Conservation (phyloP, 352 stramenopile species). For the Albugo laibachii region DNA sequence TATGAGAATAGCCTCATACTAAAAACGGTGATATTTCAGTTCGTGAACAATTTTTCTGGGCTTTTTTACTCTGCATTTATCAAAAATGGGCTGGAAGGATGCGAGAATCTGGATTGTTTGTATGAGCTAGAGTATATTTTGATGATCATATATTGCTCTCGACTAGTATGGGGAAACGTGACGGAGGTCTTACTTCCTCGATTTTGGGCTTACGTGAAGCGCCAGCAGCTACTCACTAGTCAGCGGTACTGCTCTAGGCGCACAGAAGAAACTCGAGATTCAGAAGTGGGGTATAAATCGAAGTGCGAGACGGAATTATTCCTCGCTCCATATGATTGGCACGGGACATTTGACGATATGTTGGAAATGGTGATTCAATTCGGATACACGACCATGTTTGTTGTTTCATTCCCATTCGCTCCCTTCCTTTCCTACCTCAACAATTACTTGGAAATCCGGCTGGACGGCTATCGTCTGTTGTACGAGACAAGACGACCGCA, state of each 20-base stretch:
- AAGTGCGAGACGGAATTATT: constrained; percentile 34
- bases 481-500: constrained; percentile 48
- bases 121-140: constrained; percentile 56
- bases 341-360: constrained; percentile 70
- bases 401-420: constrained; percentile 82
- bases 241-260: constrained; percentile 6
- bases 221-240: constrained; percentile 44
- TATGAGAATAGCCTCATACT: constrained; percentile 85
- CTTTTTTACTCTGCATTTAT: constrained; percentile 78
- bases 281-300: constrained; percentile 16
- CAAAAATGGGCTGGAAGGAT: constrained; percentile 29
- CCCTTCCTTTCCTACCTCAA: constrained; percentile 77
- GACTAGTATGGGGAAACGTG: constrained; percentile 55
- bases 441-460: constrained; percentile 85
- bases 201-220: constrained; percentile 57
- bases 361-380: constrained; percentile 81
- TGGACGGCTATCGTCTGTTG: constrained; percentile 75
- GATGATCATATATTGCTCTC: constrained; percentile 51
- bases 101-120: constrained; percentile 24
- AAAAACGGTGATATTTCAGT: constrained; percentile 71
- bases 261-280: constrained; percentile 17
- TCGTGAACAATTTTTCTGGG: constrained; percentile 67
- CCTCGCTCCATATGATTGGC: constrained; percentile 45
- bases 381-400: constrained; percentile 88
- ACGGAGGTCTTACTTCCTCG: constrained; percentile 53